Evolutionary conservation across 257 asterid species (phyloP).

Genomic region (Linderniella brevidens): DNA sequence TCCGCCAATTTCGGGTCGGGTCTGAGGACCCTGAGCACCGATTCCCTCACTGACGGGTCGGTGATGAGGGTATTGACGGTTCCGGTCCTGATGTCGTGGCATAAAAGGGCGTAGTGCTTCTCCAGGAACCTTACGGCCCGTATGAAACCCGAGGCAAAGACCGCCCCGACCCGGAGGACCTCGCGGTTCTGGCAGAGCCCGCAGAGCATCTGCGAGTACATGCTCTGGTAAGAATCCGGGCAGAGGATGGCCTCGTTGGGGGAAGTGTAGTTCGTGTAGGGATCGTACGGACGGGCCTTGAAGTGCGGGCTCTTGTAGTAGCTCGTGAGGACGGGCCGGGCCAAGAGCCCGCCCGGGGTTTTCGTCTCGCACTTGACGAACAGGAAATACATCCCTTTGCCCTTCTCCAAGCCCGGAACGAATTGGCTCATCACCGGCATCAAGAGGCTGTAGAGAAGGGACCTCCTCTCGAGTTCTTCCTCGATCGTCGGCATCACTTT

Average conservation of each 20-base stretch:
- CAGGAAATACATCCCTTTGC: constrained; percentile 58
- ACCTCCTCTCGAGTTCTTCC: constrained; percentile 39
- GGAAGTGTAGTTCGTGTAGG: constrained; percentile 55
- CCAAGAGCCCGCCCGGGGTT: constrained; percentile 51
- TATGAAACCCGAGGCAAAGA: constrained; percentile 56
- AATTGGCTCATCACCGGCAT: constrained; percentile 64
- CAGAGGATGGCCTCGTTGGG: constrained; percentile 57
- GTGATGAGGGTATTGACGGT: constrained; percentile 23
- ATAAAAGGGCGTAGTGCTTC: constrained; percentile 31
- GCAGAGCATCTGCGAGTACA: constrained; percentile 66
- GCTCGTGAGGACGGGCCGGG: constrained; percentile 53
- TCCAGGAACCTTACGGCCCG: constrained; percentile 49
- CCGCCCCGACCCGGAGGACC: constrained; percentile 62
- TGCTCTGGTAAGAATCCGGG: constrained; percentile 47
- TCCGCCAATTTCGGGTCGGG: constrained; percentile 37
- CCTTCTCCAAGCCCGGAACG: constrained; percentile 38
- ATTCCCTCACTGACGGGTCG: constrained; percentile 29
- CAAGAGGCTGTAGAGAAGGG: constrained; percentile 40
- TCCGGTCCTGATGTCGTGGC: constrained; percentile 36
- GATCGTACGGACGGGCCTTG: constrained; percentile 39
- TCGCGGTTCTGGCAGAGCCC: constrained; percentile 32
- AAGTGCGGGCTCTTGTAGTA: constrained; percentile 52
- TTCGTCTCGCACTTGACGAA: constrained; percentile 48
- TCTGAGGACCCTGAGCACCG: constrained; percentile 26
- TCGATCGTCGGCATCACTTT: constrained; percentile 69